Percentiles rank a stretch among this genome's conserved stretches.
Conservation (phyloP, 306 rosid genomes). For the cucumber (Cucumis sativus) region Cucumber_9930_V3 NC_026659.2:4603001-4603500, state of each 20-base stretch:
- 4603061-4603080: slow-evolving; percentile 22
- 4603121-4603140: neutral
- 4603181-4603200: neutral
- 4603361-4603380: neutral
- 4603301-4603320: neutral
- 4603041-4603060: slow-evolving; percentile 14
- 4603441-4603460: neutral
- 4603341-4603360: neutral
- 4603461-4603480: neutral
- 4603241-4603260: neutral
- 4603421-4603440: neutral
- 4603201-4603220: neutral
- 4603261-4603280: neutral
- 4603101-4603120: neutral
- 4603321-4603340: neutral
- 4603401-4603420: neutral
- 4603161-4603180: neutral
- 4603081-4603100: neutral
- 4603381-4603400: neutral
- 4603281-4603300: neutral
- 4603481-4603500: neutral
- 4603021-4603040: slow-evolving; percentile 15
- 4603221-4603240: neutral
- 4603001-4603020: slow-evolving; percentile 20
- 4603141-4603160: neutral